phyloP scores from a whole-genome alignment of 768 basidiomycete species.

The Boletus sp. region DNA sequence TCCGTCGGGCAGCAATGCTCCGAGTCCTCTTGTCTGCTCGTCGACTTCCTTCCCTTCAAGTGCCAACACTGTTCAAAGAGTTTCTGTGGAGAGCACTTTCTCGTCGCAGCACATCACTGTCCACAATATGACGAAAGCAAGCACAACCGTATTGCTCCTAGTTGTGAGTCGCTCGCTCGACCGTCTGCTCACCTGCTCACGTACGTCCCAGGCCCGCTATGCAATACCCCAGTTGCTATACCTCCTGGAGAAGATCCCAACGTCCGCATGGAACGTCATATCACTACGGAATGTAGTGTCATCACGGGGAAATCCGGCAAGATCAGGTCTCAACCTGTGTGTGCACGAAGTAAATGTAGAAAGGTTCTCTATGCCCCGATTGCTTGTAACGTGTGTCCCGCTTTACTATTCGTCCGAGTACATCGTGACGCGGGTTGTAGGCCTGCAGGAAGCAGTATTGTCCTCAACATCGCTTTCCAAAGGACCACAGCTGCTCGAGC shows the following conservation, averaged over 20 bases:
- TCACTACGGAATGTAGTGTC: slow-evolving; percentile 61
- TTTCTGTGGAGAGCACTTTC: slow-evolving; percentile 81
- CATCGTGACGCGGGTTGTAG: slow-evolving; percentile 35
- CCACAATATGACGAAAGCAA: slow-evolving; percentile 66
- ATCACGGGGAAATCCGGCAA: slow-evolving; percentile 60
- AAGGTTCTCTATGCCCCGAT: slow-evolving; percentile 77
- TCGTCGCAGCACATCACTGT: slow-evolving; percentile 64
- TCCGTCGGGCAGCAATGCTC: slow-evolving; percentile 71
- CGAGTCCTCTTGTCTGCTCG: slow-evolving; percentile 57
- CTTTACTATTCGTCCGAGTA: neutral
- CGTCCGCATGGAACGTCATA: slow-evolving; percentile 73
- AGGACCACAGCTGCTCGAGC: slow-evolving; percentile 58
- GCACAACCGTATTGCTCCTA: slow-evolving; percentile 72
- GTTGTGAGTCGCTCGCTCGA: slow-evolving; percentile 46
- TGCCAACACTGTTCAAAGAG: slow-evolving; percentile 72
- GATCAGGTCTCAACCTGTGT: slow-evolving; percentile 50
- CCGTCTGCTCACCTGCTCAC: neutral
- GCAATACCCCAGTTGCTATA: slow-evolving; percentile 70
- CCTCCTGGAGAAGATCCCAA: slow-evolving; percentile 81
- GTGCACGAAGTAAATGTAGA: slow-evolving; percentile 59
- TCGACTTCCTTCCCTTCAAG: slow-evolving; percentile 85
- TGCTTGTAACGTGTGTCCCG: slow-evolving; percentile 59
- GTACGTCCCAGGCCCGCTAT: slow-evolving; percentile 59
- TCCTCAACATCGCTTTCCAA: slow-evolving; percentile 73
- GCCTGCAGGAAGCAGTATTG: slow-evolving; percentile 73